These are phyloP conservation scores for Euphorbia celastroides DNA, from an alignment of 441 rosid genomes.

Conservation along the genomic window DNA sequence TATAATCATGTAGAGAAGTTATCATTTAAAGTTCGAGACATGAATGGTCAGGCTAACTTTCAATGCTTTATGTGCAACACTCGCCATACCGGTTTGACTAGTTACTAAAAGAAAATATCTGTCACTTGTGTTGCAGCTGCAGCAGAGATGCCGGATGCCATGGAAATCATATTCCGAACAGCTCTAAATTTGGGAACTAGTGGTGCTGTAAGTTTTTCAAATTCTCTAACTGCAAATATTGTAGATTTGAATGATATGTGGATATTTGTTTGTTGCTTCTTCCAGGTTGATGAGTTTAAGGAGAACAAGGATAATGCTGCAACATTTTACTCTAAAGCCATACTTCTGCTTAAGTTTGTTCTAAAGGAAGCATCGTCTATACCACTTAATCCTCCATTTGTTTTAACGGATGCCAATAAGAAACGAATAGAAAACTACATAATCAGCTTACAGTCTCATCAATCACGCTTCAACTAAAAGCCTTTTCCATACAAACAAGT, in stretches of 20 bases:
- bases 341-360: conserved; percentile 62
- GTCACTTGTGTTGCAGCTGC: conserved; percentile 37
- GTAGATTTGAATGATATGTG: background rate
- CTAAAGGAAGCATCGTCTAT: conserved; percentile 61
- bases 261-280: conserved; percentile 3
- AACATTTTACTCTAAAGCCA: conserved; percentile 59
- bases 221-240: background rate
- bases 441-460: conserved; percentile 46
- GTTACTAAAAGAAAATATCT: conserved; percentile 13
- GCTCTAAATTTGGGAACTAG: conserved; percentile 54
- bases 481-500: conserved; percentile 13
- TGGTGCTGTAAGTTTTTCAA: conserved; percentile 57
- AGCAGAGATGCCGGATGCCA: conserved; percentile 76
- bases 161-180: conserved; percentile 57
- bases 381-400: conserved; percentile 55
- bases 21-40: conserved; percentile 37
- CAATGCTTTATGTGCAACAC: background rate
- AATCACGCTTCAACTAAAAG: conserved; percentile 36
- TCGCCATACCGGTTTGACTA: conserved; percentile 13
- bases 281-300: conserved; percentile 61
- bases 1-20: conserved; percentile 54
- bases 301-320: conserved; percentile 49
- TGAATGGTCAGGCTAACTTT: conserved; percentile 47
- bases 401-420: conserved; percentile 39
- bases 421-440: conserved; percentile 56